Base-by-base conservation (phyloP, 164 flowering plant species). In the Berberis vulgaris region DNA sequence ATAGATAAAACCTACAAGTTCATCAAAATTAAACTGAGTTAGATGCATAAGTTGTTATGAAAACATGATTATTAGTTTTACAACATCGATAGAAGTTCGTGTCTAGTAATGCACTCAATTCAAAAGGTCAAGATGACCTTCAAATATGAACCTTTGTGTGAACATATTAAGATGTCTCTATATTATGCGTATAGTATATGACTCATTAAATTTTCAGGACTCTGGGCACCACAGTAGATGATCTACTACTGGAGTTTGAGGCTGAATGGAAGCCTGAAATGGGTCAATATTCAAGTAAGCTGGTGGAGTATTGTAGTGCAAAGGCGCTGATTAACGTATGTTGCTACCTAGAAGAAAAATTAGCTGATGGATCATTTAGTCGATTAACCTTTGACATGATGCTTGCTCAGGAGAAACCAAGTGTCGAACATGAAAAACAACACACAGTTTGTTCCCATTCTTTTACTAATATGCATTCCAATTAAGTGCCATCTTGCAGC, bases 341-440 rank as follows among this genome's bases (percentile, higher is more conserved):
- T 59, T n/a, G 61, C 42, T 66, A 63, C 43, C 58, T 85, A 38
- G 77, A 76, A 38, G 89, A 85, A 71, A 77, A 67, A 57, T 82
- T 87, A n/a, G 62, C 39, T 49, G 83, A 89, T 74, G 90, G 88
- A 4, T 78, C 82, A 0, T 89, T 84, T 50, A 86, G 85, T 70
- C 80, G 92, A 41, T 73, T 91, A 69, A 84, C 90, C 2, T 95
- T 83, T 45, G 94, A 89, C 68, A 84, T 87, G 90, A 94, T 91
- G 97, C 86, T 89, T 49, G 88, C 97, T 38, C 89, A 96, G 99
- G 89, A 86, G 72, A 77, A 41, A 66, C 93, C 96, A 10, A 79
- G 73, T 65, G 68, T 82, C 2, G 57, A 60, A 0, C 83, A 83
- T 45, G 82, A 86, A 54, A 78, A 81, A 38, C 49, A 57, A 41